Evolutionary conservation across 768 basidiomycete genomes (phyloP).

Genomic region (Cyathus striatus): DNA sequence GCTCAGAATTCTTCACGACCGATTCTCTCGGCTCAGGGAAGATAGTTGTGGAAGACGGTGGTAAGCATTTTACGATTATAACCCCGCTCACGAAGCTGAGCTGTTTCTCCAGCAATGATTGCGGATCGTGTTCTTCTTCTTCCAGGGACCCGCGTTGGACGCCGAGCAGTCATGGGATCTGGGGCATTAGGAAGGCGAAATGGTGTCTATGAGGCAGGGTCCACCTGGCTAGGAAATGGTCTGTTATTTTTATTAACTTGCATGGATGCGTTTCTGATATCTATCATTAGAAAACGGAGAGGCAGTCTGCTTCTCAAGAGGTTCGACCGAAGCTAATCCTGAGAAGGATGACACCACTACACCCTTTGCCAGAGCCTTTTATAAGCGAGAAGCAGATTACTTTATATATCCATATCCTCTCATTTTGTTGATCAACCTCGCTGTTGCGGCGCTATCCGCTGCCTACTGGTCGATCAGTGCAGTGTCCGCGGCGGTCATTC

Average conservation of each 20-base stretch:
- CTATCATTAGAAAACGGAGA: constrained; percentile 27
- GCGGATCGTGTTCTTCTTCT: constrained; percentile 45
- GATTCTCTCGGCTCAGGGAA: constrained; percentile 34
- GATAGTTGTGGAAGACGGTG: constrained; percentile 35
- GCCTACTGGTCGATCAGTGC: constrained; percentile 37
- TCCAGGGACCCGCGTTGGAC: constrained; percentile 33
- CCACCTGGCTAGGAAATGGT: constrained; percentile 45
- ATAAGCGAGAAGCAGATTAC: constrained; percentile 31
- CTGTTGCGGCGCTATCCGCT: constrained; percentile 29
- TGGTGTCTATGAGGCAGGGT: constrained; percentile 33
- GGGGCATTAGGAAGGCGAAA: constrained; percentile 40
- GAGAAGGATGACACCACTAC: constrained; percentile 25
- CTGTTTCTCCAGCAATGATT: constrained; percentile 32
- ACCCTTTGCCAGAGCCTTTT: constrained; percentile 39
- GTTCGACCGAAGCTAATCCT: constrained; percentile 16
- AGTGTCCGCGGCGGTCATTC: constrained; percentile 30
- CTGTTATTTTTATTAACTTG: constrained; percentile 3
- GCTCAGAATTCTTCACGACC: constrained; percentile 37
- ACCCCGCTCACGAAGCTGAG: background rate
- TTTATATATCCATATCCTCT: constrained; percentile 34
- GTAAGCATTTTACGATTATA: constrained; percentile 11
- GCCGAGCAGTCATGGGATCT: constrained; percentile 39
- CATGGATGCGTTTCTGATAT: background rate
- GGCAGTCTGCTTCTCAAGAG: constrained; percentile 28
- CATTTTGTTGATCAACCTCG: constrained; percentile 29